Evolutionary conservation across 2,329 filamentous ascomycete species (phyloP).

Genomic region (Onygenales sp.): DNA sequence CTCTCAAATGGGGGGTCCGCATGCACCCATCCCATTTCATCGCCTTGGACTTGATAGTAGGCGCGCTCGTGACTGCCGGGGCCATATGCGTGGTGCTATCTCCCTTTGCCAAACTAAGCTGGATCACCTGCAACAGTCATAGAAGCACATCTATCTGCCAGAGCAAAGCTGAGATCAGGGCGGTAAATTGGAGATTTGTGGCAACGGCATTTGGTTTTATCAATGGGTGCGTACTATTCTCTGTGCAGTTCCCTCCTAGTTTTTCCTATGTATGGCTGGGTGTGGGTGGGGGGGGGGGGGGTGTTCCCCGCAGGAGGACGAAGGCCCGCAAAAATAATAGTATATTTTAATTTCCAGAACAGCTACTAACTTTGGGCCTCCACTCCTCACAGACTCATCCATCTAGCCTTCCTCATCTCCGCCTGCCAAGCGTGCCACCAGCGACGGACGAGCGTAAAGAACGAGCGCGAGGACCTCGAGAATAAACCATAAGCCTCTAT

Average conservation of each 20-base stretch:
- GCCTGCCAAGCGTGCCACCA: not conserved
- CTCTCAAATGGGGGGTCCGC: not conserved
- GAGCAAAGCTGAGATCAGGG: not conserved
- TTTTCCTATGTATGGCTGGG: not conserved
- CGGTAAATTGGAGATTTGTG: conserved; percentile 3
- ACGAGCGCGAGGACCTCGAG: not conserved
- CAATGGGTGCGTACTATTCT: conserved; percentile 1
- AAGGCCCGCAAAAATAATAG: too few relatives aligned
- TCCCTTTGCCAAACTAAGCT: not conserved
- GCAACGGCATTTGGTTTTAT: conserved; percentile 2
- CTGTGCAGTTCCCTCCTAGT: too few relatives aligned
- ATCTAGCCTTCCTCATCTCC: not conserved
- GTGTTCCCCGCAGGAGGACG: not conserved
- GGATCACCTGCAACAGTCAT: not conserved
- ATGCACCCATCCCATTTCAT: not conserved
- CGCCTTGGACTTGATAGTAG: conserved; percentile 16
- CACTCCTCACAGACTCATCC: not conserved
- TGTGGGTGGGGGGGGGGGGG: too few relatives aligned
- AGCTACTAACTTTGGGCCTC: not conserved
- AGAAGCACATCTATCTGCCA: conserved; percentile 3
- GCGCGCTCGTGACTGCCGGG: conserved; percentile 12
- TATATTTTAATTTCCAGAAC: not conserved
- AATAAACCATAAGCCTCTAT: not conserved
- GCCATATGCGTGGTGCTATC: not conserved
- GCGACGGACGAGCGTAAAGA: not conserved